Percentiles rank a stretch among this genome's conserved stretches.
Conservation (phyloP, 192 early-diverging fungal genomes). For the Mortierella antarctica region DNA sequence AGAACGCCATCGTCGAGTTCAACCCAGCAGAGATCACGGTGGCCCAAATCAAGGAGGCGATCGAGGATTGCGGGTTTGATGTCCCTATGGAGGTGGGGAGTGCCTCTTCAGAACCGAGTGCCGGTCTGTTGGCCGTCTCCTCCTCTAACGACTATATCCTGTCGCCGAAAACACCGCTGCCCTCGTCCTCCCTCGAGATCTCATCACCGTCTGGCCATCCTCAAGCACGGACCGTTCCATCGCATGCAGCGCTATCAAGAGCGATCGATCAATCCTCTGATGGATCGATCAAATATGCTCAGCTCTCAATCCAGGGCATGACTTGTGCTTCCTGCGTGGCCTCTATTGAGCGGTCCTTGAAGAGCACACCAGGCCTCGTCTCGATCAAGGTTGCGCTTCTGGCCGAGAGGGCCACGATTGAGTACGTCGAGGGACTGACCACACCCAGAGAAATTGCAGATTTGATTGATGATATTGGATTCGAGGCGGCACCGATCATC, state of each 20-base stretch:
- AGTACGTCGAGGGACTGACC: conserved; percentile 64
- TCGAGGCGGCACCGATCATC: conserved; percentile 70
- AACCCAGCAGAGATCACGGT: conserved; percentile 50
- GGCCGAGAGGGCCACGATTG: conserved; percentile 82
- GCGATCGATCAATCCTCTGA: conserved; percentile 33
- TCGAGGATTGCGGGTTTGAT: conserved; percentile 81
- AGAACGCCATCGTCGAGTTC: conserved; percentile 66
- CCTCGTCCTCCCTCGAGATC: neutral
- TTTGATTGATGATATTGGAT: conserved; percentile 78
- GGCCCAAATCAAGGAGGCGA: conserved; percentile 62
- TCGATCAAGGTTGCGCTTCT: conserved; percentile 86
- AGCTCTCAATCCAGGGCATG: conserved; percentile 90
- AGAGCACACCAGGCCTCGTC: conserved; percentile 67
- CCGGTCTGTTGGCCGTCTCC: too few species aligned
- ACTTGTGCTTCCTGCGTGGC: conserved; percentile 95
- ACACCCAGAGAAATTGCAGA: conserved; percentile 65
- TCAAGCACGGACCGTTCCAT: neutral
- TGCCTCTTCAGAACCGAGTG: neutral
- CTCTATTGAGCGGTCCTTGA: conserved; percentile 80
- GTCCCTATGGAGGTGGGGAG: conserved; percentile 38
- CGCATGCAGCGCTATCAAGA: conserved; percentile 21
- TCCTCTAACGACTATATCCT: neutral
- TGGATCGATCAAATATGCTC: conserved; percentile 32
- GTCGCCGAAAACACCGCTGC: conserved; percentile 18
- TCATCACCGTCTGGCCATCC: neutral